phyloP scores from a whole-genome alignment of 345 rosid genomes.

The Hibiscus trionum region DNA sequence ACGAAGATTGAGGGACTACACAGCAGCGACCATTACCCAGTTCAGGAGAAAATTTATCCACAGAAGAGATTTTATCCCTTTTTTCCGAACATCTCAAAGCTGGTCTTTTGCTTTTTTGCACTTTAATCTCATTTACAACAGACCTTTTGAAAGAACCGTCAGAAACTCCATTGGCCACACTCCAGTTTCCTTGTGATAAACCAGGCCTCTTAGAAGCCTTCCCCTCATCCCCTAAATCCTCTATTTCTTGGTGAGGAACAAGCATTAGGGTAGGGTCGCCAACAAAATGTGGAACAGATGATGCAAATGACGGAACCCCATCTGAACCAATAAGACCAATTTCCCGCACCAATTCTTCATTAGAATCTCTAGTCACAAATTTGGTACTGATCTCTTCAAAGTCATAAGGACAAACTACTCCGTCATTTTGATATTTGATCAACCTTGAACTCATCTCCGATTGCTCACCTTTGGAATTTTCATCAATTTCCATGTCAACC shows the following conservation, averaged over 20 bases:
- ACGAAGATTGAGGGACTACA: conserved; percentile 71
- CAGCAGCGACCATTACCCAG: conserved; percentile 32
- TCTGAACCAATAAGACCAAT: conserved; percentile 81
- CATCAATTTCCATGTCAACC: conserved; percentile 24
- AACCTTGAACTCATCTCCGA: conserved; percentile 43
- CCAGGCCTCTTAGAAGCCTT: conserved; percentile 18
- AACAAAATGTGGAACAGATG: conserved; percentile 39
- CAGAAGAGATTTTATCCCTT: conserved; percentile 31
- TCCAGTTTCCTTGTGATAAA: conserved; percentile 25
- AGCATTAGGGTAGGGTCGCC: conserved; percentile 41
- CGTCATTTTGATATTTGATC: conserved; percentile 52
- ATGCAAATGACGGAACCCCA: conserved; percentile 61
- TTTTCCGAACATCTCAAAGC: conserved; percentile 32
- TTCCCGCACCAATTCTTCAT: conserved; percentile 69
- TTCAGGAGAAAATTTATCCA: conserved; percentile 17
- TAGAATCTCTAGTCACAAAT: conserved; percentile 75
- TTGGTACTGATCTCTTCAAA: conserved; percentile 63
- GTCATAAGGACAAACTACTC: conserved; percentile 46
- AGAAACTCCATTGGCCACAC: conserved; percentile 25
- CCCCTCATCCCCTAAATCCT: conserved; percentile 26
- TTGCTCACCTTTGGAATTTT: conserved; percentile 25
- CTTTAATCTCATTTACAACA: conserved; percentile 27
- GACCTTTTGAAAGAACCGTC: conserved; percentile 20
- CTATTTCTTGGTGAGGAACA: conserved; percentile 24
- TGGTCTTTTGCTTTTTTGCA: conserved; percentile 19